Percentiles rank a stretch among this genome's conserved stretches.
Conservation (phyloP, 306 rosid genomes). For the Castanopsis chinensis region DNA sequence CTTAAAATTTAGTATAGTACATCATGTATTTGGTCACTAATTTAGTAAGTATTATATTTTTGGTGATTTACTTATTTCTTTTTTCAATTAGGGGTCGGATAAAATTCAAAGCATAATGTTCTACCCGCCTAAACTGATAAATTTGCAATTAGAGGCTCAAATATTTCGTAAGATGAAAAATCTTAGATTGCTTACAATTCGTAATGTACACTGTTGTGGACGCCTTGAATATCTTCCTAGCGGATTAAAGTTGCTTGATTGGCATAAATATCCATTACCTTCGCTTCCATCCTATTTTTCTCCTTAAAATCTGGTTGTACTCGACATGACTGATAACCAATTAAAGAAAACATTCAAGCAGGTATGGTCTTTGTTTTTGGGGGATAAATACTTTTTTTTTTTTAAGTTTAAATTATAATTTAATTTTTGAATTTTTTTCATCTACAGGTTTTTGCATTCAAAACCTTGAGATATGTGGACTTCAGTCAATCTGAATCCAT, state of each 20-base stretch:
- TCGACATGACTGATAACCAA: slow-evolving; percentile 27
- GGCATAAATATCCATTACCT: neutral
- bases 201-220: neutral
- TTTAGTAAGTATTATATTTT: no score
- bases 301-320: slow-evolving; percentile 28
- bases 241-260: neutral
- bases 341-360: slow-evolving; percentile 13
- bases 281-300: slow-evolving; percentile 28
- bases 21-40: no score
- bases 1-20: no score
- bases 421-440: no score
- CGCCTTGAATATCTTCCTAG: neutral
- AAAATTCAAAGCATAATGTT: no score
- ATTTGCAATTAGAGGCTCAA: neutral
- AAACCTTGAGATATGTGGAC: neutral
- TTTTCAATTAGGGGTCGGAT: neutral
- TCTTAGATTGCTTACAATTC: neutral
- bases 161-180: neutral
- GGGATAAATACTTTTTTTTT: no score
- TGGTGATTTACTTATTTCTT: neutral
- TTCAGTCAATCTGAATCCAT: neutral
- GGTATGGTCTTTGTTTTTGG: no score
- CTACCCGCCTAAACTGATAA: neutral
- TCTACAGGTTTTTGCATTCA: neutral
- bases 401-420: no score